Base-by-base conservation (phyloP, 129 eudicot species). In the Saposhnikovia divaricata region DNA sequence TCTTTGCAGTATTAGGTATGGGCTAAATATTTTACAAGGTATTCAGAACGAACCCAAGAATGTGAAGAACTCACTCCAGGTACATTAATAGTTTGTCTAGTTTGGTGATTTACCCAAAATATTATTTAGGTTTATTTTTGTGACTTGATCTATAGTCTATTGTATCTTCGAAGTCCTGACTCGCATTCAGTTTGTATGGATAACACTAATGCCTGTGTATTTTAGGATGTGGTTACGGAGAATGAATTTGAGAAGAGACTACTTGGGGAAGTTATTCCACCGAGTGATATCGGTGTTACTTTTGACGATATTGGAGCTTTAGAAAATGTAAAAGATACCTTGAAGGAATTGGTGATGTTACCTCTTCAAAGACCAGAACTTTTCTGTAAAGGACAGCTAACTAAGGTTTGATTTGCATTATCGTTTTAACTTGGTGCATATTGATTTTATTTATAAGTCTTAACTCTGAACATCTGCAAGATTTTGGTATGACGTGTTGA, bases 51-150 rank as follows among this genome's bases (percentile, higher is more conserved):
- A 91, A 85, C 86, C 79, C 79, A 91, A 90, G 87, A 86, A 88
- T 84, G 79, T 82, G 59, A 94, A 90, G 88, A 94, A 94, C 78
- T 85, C 97, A 38, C 86, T 94, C 45, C 89, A 94, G 98, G 98
- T 91, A 79, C 61, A 61, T 74, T 55, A 9, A 43, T 44, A 73
- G 46, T 43, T 73, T 43, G 34, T 61, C 69, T 61, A 61, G 69
- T n/a, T 19, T 53, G 21, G 63, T 19, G 63, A 21, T 53, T 53
- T 53, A 7, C 25, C 48, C 42, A 72, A 0, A 70, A 37, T 40
- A 40, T 40, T 6, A 40, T 72, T 8, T 37, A 44, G 25, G 40
- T 44, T 75, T 27, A 43, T 75, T 10, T 27, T 42, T n/a, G 37
- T n/a, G 69, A 2, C 34, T 61, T 61, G 42, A 45, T 25, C 23